Conservation (phyloP, 768 basidiomycete genomes). For the Fibroporia radiculosa region DNA sequence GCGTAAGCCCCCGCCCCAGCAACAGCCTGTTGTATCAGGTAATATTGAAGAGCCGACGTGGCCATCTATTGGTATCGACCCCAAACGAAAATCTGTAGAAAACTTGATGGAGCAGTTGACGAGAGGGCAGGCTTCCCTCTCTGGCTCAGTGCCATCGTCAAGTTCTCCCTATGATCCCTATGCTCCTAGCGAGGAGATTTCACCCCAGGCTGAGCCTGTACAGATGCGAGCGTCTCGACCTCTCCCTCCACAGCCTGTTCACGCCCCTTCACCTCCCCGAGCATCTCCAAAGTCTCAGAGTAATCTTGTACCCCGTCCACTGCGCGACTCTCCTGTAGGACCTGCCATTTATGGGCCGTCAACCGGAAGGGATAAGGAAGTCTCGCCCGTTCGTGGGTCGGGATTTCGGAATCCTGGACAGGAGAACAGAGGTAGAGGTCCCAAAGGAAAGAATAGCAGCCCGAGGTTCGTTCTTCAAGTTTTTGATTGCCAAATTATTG, state of each 20-base stretch:
- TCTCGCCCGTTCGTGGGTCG: slow-evolving; percentile 57
- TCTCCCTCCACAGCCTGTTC: slow-evolving; percentile 51
- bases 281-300: slow-evolving; percentile 55
- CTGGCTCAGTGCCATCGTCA: slow-evolving; percentile 18
- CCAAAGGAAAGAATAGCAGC: slow-evolving; percentile 43
- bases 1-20: slow-evolving; percentile 61
- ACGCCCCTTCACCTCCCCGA: slow-evolving; percentile 42
- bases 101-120: slow-evolving; percentile 72
- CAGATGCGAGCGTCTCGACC: slow-evolving; percentile 50
- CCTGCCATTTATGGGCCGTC: slow-evolving; percentile 28
- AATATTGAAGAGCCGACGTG: slow-evolving; percentile 52
- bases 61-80: slow-evolving; percentile 36
- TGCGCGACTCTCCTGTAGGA: slow-evolving; percentile 43
- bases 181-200: slow-evolving; percentile 21
- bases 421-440: slow-evolving; percentile 30
- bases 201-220: slow-evolving; percentile 26
- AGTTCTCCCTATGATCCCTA: slow-evolving; percentile 24
- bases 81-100: slow-evolving; percentile 79
- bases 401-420: slow-evolving; percentile 26
- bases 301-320: slow-evolving; percentile 37
- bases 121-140: slow-evolving; percentile 31
- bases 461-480: slow-evolving; percentile 36
- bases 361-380: slow-evolving; percentile 56
- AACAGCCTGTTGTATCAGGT: slow-evolving; percentile 30
- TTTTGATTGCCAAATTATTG: no score